Conservation (phyloP, 441 rosid genomes). For the Dalechampia spathulata region DNA sequence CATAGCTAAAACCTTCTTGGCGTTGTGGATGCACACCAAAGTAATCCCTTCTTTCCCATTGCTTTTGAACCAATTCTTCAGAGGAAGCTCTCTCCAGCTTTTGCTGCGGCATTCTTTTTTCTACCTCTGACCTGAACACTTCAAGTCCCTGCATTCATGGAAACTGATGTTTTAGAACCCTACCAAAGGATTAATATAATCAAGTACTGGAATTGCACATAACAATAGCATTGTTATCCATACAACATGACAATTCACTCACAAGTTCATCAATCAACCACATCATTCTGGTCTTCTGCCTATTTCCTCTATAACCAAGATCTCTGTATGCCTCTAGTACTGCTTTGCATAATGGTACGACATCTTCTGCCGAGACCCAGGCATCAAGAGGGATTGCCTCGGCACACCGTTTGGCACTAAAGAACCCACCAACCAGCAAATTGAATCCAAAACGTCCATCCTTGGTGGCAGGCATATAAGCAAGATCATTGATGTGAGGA, state of each 20-base stretch:
- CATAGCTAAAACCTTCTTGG: constrained; percentile 70
- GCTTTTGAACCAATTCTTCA: constrained; percentile 54
- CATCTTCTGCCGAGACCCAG: constrained; percentile 81
- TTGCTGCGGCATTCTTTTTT: constrained; percentile 57
- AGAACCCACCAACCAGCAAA: constrained; percentile 90
- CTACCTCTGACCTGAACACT: constrained; percentile 73
- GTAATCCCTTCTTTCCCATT: constrained; percentile 80
- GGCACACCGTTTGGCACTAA: constrained; percentile 75
- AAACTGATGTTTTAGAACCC: not conserved
- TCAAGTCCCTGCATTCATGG: constrained; percentile 56
- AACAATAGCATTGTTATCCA: not conserved
- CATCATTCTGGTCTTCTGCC: constrained; percentile 97
- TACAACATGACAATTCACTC: constrained; percentile 25
- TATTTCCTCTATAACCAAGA: constrained; percentile 80
- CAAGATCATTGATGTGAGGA: constrained; percentile 93
- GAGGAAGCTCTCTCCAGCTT: constrained; percentile 61
- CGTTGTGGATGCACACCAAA: constrained; percentile 81
- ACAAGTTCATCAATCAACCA: constrained; percentile 95
- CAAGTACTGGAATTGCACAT: not conserved
- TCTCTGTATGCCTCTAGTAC: constrained; percentile 78
- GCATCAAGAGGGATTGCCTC: constrained; percentile 93
- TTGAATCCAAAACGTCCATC: constrained; percentile 76
- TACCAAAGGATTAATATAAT: not conserved
- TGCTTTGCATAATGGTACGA: constrained; percentile 65
- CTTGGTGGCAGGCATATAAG: constrained; percentile 89